These are phyloP conservation scores for Hirschfeldia incana DNA, from an alignment of 345 rosid species.

Conservation along the genomic window DNA sequence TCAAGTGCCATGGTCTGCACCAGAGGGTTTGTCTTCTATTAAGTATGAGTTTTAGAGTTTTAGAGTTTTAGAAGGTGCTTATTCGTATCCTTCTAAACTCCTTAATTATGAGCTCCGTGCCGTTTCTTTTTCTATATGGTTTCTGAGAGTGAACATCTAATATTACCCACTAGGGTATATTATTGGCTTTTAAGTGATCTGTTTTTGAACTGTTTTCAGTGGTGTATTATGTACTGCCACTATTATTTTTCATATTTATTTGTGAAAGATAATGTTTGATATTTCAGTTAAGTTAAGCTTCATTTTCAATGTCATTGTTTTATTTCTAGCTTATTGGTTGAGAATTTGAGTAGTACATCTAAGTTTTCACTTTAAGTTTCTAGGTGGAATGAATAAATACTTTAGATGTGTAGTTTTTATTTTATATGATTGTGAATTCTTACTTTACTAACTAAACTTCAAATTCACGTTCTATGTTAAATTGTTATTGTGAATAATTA, in stretches of 20 bases:
- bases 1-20: conserved; percentile 67
- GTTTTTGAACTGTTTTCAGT: background rate
- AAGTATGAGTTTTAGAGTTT: conserved; percentile 68
- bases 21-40: conserved; percentile 47
- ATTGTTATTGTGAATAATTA: no score
- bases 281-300: background rate
- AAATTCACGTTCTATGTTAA: no score
- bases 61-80: conserved; percentile 34
- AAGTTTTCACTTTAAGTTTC: background rate
- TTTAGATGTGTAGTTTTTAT: no score
- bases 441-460: no score
- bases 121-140: conserved; percentile 25
- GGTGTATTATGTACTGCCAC: conserved; percentile 12
- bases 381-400: background rate
- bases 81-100: conserved; percentile 11
- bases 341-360: background rate
- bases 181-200: background rate
- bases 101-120: conserved; percentile 24
- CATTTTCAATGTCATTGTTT: background rate
- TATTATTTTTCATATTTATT: conserved; percentile 14
- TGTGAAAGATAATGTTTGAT: background rate
- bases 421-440: no score
- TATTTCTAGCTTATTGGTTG: background rate
- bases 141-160: conserved; percentile 30
- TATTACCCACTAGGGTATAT: conserved; percentile 4